These are phyloP conservation scores for Xylariaceae sp. DNA, from an alignment of 2,329 filamentous ascomycete species.

Conservation along the genomic window DNA sequence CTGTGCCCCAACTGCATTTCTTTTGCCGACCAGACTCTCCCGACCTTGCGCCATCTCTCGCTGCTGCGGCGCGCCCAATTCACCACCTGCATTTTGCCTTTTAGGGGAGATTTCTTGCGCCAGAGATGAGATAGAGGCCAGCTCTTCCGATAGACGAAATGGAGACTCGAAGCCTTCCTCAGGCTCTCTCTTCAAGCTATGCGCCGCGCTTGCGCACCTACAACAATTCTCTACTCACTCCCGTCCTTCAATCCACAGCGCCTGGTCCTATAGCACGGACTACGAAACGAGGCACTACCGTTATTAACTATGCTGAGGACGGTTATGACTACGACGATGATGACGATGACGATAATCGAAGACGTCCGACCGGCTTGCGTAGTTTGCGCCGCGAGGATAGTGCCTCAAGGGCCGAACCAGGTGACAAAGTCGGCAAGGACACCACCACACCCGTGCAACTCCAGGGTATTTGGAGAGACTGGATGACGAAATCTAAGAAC, in stretches of 20 bases:
- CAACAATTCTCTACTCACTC: conserved; percentile 88
- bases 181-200: conserved; percentile 90
- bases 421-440: conserved; percentile 85
- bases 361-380: conserved; percentile 82
- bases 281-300: conserved; percentile 95
- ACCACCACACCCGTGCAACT: conserved; percentile 77
- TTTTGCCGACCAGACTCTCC: too few species aligned
- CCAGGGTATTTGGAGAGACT: conserved; percentile 92
- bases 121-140: conserved; percentile 10
- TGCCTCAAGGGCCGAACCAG: conserved; percentile 65
- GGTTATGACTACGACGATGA: conserved; percentile 82
- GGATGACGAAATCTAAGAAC: conserved; percentile 80
- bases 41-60: too few species aligned
- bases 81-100: too few species aligned
- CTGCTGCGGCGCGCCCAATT: too few species aligned
- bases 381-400: conserved; percentile 80
- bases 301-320: conserved; percentile 98
- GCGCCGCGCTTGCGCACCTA: conserved; percentile 88
- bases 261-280: conserved; percentile 75
- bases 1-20: too few species aligned
- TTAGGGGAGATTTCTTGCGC: too few species aligned
- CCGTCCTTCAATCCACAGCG: conserved; percentile 74
- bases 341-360: conserved; percentile 76
- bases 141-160: conserved; percentile 42
- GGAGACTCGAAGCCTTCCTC: conserved; percentile 64